Percentiles rank a stretch among this genome's conserved stretches.
phyloP scores from a whole-genome alignment of 129 eudicot genomes.

The Tanacetum coccineum region DNA sequence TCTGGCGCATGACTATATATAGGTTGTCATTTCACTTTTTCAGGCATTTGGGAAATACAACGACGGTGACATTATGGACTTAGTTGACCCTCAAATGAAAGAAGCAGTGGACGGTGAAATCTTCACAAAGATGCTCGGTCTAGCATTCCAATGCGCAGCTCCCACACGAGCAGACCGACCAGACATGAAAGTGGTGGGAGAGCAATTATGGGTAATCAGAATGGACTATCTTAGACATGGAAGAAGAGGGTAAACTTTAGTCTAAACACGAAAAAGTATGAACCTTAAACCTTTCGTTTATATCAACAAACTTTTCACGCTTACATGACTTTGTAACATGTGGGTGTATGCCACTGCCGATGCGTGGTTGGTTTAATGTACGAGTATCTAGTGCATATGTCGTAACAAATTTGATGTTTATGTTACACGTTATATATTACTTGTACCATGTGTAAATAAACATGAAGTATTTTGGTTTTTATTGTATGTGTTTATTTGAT shows the following conservation, averaged over 20 bases:
- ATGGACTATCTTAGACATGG: constrained; percentile 58
- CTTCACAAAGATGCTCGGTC: constrained; percentile 53
- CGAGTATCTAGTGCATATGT: constrained; percentile 26
- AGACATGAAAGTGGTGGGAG: constrained; percentile 82
- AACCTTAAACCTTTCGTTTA: constrained; percentile 3
- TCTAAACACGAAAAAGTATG: constrained; percentile 17
- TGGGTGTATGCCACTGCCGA: constrained; percentile 9
- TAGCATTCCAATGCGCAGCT: constrained; percentile 86
- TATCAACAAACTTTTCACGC: constrained; percentile 18
- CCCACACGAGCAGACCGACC: constrained; percentile 83
- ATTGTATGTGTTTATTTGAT: too few species aligned
- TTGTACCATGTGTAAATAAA: constrained; percentile 25
- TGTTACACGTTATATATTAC: neutral
- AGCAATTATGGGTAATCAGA: constrained; percentile 83
- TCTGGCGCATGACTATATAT: neutral
- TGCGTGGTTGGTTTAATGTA: constrained; percentile 26
- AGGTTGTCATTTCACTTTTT: constrained; percentile 29
- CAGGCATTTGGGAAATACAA: constrained; percentile 77
- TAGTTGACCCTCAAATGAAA: constrained; percentile 68
- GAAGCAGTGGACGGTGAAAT: constrained; percentile 51
- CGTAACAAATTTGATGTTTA: constrained; percentile 5
- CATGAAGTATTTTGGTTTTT: neutral
- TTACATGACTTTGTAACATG: constrained; percentile 29
- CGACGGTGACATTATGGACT: constrained; percentile 57
- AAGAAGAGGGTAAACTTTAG: constrained; percentile 27